A percentile compares a stretch with the other conserved stretches of the same genome.
Evolutionary conservation across 2,329 filamentous ascomycete genomes (phyloP).

Genomic region (Neoascochyta sp.): DNA sequence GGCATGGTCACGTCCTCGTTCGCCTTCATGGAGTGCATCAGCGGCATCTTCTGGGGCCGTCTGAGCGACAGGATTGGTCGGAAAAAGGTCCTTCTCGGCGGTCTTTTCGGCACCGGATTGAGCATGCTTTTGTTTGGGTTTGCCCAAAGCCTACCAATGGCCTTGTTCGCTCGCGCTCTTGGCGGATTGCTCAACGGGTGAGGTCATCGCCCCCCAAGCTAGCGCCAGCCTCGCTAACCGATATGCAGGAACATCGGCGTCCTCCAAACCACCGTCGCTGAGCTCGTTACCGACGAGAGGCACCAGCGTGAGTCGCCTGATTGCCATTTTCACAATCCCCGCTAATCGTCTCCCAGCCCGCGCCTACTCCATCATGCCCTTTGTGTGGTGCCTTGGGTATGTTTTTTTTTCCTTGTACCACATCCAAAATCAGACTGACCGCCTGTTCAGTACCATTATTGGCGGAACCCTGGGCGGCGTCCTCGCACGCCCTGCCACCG

Average conservation of each 20-base stretch:
- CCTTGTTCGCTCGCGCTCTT: conserved; percentile 80
- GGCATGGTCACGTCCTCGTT: conserved; percentile 97
- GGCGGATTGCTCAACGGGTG: conserved; percentile 92
- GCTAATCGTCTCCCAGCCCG: conserved; percentile 70
- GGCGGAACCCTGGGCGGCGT: conserved; percentile 89
- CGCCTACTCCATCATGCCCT: conserved; percentile 96
- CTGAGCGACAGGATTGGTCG: conserved; percentile 88
- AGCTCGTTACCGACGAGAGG: conserved; percentile 87
- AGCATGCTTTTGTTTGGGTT: conserved; percentile 95
- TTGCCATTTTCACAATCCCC: too few species aligned
- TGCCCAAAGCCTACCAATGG: conserved; percentile 73
- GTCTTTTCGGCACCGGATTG: conserved; percentile 84
- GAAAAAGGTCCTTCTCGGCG: conserved; percentile 86
- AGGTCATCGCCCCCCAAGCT: conserved; percentile 38
- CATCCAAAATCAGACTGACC: conserved; percentile 23
- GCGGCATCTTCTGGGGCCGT: conserved; percentile 87
- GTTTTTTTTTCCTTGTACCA: too few species aligned
- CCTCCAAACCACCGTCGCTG: conserved; percentile 89
- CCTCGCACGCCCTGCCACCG: conserved; percentile 79
- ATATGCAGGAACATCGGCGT: conserved; percentile 79
- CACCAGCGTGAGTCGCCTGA: conserved; percentile 76
- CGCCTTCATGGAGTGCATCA: conserved; percentile 90
- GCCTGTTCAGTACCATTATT: conserved; percentile 68
- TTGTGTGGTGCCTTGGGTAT: conserved; percentile 92
- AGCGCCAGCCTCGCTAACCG: conserved; percentile 28